These are phyloP conservation scores for Fusarium marasasianum DNA, from an alignment of 2,329 filamentous ascomycete genomes.

Conservation along the genomic window DNA sequence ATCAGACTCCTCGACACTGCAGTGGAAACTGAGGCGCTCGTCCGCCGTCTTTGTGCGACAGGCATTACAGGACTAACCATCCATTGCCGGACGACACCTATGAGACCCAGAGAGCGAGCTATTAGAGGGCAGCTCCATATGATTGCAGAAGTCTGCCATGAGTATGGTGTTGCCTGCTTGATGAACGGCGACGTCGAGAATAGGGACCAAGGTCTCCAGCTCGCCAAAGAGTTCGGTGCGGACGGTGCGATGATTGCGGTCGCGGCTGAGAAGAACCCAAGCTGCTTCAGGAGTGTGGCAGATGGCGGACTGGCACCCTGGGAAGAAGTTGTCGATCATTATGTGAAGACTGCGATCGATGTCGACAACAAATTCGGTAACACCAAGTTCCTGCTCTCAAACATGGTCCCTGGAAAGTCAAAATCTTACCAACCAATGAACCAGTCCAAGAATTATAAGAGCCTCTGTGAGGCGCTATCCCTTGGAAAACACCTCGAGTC, in stretches of 20 bases:
- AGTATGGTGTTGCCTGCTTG: conserved; percentile 88
- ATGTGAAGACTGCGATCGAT: conserved; percentile 76
- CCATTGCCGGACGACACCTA: conserved; percentile 95
- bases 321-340: conserved; percentile 80
- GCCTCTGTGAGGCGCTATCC: conserved; percentile 72
- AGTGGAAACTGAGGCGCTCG: conserved; percentile 79
- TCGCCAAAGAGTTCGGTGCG: conserved; percentile 82
- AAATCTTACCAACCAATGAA: conserved; percentile 70
- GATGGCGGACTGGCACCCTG: conserved; percentile 79
- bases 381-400: conserved; percentile 88
- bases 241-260: conserved; percentile 98
- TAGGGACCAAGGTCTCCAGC: conserved; percentile 74
- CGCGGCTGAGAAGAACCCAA: conserved; percentile 88
- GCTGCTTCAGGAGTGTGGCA: conserved; percentile 77
- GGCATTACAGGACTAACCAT: conserved; percentile 93
- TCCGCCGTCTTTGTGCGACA: conserved; percentile 80
- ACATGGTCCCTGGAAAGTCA: conserved; percentile 85
- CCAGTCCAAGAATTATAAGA: conserved; percentile 74
- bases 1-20: conserved; percentile 86
- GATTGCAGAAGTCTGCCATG: conserved; percentile 81
- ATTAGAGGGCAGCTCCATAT: conserved; percentile 87
- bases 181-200: conserved; percentile 93
- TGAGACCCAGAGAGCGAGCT: conserved; percentile 89
- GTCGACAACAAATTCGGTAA: conserved; percentile 90
- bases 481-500: conserved; percentile 69